phyloP scores from a whole-genome alignment of 2,329 filamentous ascomycete species.

The Cladobotryum protrusum region DNA sequence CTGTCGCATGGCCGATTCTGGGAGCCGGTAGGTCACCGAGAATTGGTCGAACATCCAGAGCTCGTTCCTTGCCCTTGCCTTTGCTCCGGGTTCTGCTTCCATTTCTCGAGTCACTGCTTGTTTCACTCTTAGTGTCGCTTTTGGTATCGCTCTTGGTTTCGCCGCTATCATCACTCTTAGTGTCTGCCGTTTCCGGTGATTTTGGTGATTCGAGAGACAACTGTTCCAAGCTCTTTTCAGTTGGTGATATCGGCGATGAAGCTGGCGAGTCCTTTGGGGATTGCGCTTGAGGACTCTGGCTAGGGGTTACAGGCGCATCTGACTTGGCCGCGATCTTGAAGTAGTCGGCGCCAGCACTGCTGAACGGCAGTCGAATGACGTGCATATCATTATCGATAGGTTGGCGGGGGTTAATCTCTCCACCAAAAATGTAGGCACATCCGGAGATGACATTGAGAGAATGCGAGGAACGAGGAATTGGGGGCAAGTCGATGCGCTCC shows the following conservation, averaged over 20 bases:
- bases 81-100: constrained; percentile 7
- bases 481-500: constrained; percentile 49
- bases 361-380: constrained; percentile 54
- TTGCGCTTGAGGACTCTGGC: constrained; percentile 10
- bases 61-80: constrained; percentile 35
- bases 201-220: constrained; percentile 32
- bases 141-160: constrained; percentile 1
- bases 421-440: constrained; percentile 66
- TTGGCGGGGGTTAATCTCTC: constrained; percentile 60
- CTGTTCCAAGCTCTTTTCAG: constrained; percentile 35
- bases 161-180: constrained; percentile 1
- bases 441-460: constrained; percentile 54
- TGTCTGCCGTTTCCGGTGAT: constrained; percentile 7
- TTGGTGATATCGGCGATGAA: constrained; percentile 2
- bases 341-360: constrained; percentile 53
- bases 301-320: constrained; percentile 26
- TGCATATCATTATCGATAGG: constrained; percentile 70
- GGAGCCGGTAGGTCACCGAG: constrained; percentile 52
- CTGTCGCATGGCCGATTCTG: constrained; percentile 67
- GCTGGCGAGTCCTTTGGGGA: constrained; percentile 4
- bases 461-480: constrained; percentile 68
- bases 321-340: constrained; percentile 49
- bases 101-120: constrained; percentile 7
- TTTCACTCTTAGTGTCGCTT: neutral
- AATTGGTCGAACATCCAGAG: constrained; percentile 19